A percentile compares a stretch with the other conserved stretches of the same genome.
These are phyloP conservation scores for Solanum medicagineum DNA, from an alignment of 257 asterid species.

Conservation along the genomic window DNA sequence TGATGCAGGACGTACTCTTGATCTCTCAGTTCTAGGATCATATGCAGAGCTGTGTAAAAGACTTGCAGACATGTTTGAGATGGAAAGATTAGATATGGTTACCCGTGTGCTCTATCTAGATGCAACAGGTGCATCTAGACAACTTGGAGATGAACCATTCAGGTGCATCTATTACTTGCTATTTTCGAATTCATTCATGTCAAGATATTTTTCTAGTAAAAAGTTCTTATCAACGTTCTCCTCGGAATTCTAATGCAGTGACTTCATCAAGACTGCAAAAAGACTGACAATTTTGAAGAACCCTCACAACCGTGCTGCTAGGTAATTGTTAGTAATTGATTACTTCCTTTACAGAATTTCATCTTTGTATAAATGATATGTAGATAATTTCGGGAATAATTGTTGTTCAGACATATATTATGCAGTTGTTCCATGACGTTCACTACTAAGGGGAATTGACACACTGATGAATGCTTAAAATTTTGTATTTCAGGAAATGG, in stretches of 20 bases:
- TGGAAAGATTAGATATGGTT: conserved; percentile 46
- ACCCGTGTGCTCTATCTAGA: conserved; percentile 49
- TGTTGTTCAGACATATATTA: not conserved
- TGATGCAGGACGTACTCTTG: conserved; percentile 67
- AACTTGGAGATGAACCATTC: conserved; percentile 69
- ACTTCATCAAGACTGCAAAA: conserved; percentile 54
- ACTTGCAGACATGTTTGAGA: conserved; percentile 58
- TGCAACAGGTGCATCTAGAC: conserved; percentile 51
- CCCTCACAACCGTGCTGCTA: conserved; percentile 30
- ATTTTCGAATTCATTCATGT: not conserved
- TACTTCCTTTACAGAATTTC: not conserved
- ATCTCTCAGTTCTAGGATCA: conserved; percentile 64
- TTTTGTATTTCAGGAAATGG: conserved; percentile 47
- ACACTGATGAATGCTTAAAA: not conserved
- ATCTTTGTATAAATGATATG: not conserved
- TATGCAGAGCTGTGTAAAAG: conserved; percentile 61
- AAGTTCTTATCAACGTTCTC: not conserved
- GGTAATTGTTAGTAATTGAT: conserved; percentile 21
- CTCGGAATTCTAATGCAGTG: conserved; percentile 29
- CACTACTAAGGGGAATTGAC: not conserved
- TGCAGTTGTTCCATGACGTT: not conserved
- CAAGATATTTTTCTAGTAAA: not conserved
- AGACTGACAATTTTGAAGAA: conserved; percentile 54
- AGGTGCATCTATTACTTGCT: conserved; percentile 21
- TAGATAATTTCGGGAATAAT: not conserved